Evolutionary conservation across 352 stramenopile genomes (phyloP).

Genomic region (Peronospora farinosa): DNA sequence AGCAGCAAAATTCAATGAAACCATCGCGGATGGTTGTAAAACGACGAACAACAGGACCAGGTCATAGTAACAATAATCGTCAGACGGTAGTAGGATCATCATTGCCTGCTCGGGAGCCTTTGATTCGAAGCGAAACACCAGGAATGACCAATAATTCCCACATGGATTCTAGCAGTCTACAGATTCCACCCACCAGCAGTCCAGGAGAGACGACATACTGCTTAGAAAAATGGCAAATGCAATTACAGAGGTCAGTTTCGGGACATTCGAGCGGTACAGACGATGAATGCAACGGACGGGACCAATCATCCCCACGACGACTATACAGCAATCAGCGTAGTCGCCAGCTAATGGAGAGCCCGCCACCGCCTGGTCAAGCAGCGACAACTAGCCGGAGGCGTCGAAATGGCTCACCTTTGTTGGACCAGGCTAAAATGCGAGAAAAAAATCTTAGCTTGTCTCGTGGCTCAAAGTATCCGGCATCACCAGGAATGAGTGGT

Average conservation of each 20-base stretch:
- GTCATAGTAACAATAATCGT: conserved; percentile 17
- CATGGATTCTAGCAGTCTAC: conserved; percentile 11
- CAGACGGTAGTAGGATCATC: conserved; percentile 10
- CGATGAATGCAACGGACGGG: conserved; percentile 19
- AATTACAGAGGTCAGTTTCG: conserved; percentile 20
- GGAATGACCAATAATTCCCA: conserved; percentile 6
- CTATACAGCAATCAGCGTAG: conserved; percentile 30
- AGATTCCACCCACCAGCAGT: conserved; percentile 6
- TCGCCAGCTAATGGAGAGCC: conserved; percentile 37
- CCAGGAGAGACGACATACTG: conserved; percentile 11
- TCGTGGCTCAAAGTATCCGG: conserved; percentile 15
- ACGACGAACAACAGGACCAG: conserved; percentile 28
- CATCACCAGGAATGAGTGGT: conserved; percentile 16
- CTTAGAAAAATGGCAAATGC: conserved; percentile 30
- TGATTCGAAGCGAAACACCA: conserved; percentile 14
- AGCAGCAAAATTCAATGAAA: conserved; percentile 28
- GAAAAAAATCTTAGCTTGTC: conserved; percentile 15
- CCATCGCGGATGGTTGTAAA: conserved; percentile 55
- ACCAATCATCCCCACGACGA: conserved; percentile 11
- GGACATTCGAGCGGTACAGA: conserved; percentile 29
- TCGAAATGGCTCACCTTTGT: conserved; percentile 14
- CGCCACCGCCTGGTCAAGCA: conserved; percentile 24
- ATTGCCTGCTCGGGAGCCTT: conserved; percentile 16
- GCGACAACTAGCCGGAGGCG: conserved; percentile 19
- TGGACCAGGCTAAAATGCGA: conserved; percentile 13